Evolutionary conservation across 2,329 filamentous ascomycete genomes (phyloP).

Genomic region (Cercospora janseana): DNA sequence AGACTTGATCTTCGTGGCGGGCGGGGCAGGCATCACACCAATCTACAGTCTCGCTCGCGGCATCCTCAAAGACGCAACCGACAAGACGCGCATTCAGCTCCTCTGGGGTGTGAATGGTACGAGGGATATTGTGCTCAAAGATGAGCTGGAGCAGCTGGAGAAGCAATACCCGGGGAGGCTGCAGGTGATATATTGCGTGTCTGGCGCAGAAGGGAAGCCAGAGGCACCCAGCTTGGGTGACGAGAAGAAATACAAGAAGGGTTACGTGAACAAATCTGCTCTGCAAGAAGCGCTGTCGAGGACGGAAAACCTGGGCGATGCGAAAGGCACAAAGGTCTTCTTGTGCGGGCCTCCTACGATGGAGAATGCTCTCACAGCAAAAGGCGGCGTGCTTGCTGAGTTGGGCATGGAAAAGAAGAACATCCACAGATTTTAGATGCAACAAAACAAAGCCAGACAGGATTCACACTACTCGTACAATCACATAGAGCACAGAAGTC

Average conservation of each 20-base stretch:
- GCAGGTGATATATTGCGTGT: slow-evolving; percentile 58
- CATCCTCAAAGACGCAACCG: slow-evolving; percentile 52
- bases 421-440: slow-evolving; percentile 56
- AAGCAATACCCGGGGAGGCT: slow-evolving; percentile 55
- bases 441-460: neutral
- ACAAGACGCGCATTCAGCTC: slow-evolving; percentile 62
- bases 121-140: slow-evolving; percentile 58
- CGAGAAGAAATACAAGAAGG: slow-evolving; percentile 49
- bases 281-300: slow-evolving; percentile 52
- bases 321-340: slow-evolving; percentile 58
- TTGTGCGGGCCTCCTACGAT: slow-evolving; percentile 68
- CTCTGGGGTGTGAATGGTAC: slow-evolving; percentile 67
- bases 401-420: slow-evolving; percentile 58
- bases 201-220: slow-evolving; percentile 40
- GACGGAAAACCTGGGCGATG: slow-evolving; percentile 31
- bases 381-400: slow-evolving; percentile 54
- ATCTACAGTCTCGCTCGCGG: slow-evolving; percentile 46
- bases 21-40: slow-evolving; percentile 71
- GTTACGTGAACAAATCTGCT: slow-evolving; percentile 58
- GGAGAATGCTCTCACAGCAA: slow-evolving; percentile 58
- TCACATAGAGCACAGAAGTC: neutral
- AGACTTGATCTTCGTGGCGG: slow-evolving; percentile 62
- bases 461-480: neutral
- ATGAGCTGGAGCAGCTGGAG: slow-evolving; percentile 56
- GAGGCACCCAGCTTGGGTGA: slow-evolving; percentile 30